A percentile compares a stretch with the other conserved stretches of the same genome.
phyloP scores from a whole-genome alignment of 768 basidiomycete species.

The Cystoderma amianthinum region DNA sequence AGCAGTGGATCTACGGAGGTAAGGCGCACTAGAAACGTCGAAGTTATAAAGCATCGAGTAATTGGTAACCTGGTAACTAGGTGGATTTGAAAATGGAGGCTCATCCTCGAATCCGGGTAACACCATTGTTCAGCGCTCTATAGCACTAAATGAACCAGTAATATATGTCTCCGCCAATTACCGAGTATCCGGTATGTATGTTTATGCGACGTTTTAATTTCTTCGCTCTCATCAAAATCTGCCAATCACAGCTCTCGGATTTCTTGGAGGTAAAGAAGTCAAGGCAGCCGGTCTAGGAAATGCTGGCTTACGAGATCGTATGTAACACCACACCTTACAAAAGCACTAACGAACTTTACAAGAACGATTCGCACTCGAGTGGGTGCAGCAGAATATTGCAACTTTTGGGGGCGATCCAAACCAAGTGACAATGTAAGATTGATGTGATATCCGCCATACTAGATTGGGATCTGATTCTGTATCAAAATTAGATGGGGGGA shows the following conservation, averaged over 20 bases:
- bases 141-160: conserved; percentile 20
- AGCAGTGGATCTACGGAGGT: conserved; percentile 26
- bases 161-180: conserved; percentile 32
- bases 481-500: conserved; percentile 35
- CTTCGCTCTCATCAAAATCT: not conserved
- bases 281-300: conserved; percentile 33
- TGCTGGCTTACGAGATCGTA: conserved; percentile 44
- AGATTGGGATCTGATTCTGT: not conserved
- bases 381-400: conserved; percentile 47
- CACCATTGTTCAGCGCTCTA: conserved; percentile 21
- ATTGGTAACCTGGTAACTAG: no score
- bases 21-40: conserved; percentile 10
- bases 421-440: conserved; percentile 34
- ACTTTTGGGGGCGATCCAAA: no score
- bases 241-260: conserved; percentile 24
- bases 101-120: conserved; percentile 13
- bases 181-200: conserved; percentile 23
- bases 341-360: no score
- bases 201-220: not conserved
- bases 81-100: conserved; percentile 26
- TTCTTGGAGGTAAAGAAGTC: conserved; percentile 29
- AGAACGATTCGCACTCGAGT: no score
- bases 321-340: conserved; percentile 15
- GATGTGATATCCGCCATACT: conserved; percentile 1
- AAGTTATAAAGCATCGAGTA: no score